A percentile compares a stretch with the other conserved stretches of the same genome.
These are phyloP conservation scores for Ganoderma boninense DNA, from an alignment of 1,284 basidiomycete genomes.

Conservation along the genomic window DNA sequence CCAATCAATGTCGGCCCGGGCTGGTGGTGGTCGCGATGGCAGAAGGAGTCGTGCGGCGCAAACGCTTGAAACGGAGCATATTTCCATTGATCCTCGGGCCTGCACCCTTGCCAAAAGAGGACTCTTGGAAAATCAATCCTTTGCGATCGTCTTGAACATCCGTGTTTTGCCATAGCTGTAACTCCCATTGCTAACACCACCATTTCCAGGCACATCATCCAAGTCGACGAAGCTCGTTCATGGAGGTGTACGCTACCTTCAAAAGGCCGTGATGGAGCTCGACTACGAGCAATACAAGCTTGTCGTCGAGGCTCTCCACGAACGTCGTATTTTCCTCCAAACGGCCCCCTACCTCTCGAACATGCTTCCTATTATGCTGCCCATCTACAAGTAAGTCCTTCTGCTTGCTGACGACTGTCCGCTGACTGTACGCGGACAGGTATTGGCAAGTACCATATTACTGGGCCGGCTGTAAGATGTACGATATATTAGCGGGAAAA, in stretches of 20 bases:
- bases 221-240: constrained; percentile 99
- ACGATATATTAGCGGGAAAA: constrained; percentile 94
- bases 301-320: constrained; percentile 92
- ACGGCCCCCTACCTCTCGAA: constrained; percentile 94
- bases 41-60: neutral
- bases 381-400: constrained; percentile 80
- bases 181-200: neutral
- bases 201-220: constrained; percentile 82
- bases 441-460: constrained; percentile 99
- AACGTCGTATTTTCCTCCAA: constrained; percentile 93
- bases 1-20: neutral
- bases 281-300: constrained; percentile 98
- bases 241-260: constrained; percentile 96
- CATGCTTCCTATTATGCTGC: constrained; percentile 95
- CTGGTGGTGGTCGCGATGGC: neutral
- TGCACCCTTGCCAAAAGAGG: neutral
- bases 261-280: constrained; percentile 95
- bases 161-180: neutral
- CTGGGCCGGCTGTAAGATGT: constrained; percentile 95
- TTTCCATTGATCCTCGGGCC: neutral
- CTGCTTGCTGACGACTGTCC: neutral
- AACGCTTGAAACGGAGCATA: neutral
- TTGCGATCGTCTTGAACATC: neutral
- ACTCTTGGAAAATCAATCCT: neutral
- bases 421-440: constrained; percentile 47